phyloP scores from a whole-genome alignment of 2,329 filamentous ascomycete species.

The Canariomyces notabilis region DNA sequence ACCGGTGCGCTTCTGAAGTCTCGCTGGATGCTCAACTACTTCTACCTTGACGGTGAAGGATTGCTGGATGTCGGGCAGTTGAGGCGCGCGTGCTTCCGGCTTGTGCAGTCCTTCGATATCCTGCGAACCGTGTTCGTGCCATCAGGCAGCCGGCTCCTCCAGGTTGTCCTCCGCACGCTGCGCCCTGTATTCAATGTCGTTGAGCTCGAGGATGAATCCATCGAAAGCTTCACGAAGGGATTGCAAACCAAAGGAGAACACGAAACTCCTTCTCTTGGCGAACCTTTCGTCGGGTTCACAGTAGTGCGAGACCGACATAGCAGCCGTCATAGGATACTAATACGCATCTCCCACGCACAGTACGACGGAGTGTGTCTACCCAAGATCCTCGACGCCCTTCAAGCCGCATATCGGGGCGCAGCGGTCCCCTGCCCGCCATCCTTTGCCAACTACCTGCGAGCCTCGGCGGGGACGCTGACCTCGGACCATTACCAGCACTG shows the following conservation, averaged over 20 bases:
- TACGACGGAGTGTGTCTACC: constrained; percentile 46
- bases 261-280: constrained; percentile 13
- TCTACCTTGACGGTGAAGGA: constrained; percentile 23
- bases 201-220: constrained; percentile 13
- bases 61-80: constrained; percentile 17
- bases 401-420: constrained; percentile 34
- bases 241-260: background rate
- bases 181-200: constrained; percentile 20
- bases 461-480: constrained; percentile 20
- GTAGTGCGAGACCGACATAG: constrained; percentile 16
- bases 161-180: constrained; percentile 23
- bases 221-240: constrained; percentile 7
- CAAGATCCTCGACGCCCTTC: constrained; percentile 37
- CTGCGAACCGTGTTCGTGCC: constrained; percentile 25
- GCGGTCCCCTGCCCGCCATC: constrained; percentile 24
- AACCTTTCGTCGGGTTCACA: constrained; percentile 21
- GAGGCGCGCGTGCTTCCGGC: constrained; percentile 19
- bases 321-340: constrained; percentile 17
- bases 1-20: constrained; percentile 20
- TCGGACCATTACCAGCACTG: constrained; percentile 39
- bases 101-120: constrained; percentile 23
- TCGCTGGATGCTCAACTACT: constrained; percentile 24
- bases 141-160: constrained; percentile 19
- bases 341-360: constrained; percentile 43
- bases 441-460: constrained; percentile 30